Base-by-base conservation (phyloP, 495 filamentous ascomycete genomes). In the Parathielavia hyrcaniae region DNA sequence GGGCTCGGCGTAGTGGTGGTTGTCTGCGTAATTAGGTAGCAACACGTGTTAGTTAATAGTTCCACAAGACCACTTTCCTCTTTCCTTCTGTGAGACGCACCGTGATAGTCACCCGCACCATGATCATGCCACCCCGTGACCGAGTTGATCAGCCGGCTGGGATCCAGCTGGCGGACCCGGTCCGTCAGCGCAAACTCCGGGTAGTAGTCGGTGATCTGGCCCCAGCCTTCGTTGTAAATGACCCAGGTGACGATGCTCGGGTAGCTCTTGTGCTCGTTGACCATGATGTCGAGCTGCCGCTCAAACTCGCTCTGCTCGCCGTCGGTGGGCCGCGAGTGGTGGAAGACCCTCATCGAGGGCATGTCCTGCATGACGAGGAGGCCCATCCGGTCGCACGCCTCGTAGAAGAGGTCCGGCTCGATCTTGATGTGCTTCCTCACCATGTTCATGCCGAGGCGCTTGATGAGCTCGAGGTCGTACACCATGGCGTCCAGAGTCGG, bases 211-310 rank as follows among this genome's bases (percentile, higher is more conserved):
- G 57, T 73, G 22, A 77, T 66, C 57, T 88, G 85, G 10, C 82
- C 84, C 85, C 85, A 88, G 34, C 83, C 84, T 64, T 88, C 85
- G 65, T 88, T 88, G 66, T 88, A 88, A 60, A 88, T 80, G 39
- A 85, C 71, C 75, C 75, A 77, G 5, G 73, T 70, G 10, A 78
- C 68, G 53, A 88, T 86, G 53, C 78, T 81, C 0, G 85, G 78
- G 61, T 81, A 85, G 62, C 73, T 81, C 69, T 79, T 84, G 66
- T 79, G 79, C 62, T 88, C 82, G 53, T 77, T 71, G 45, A 88
- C 66, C 46, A 86, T 62, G 11, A 85, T 55, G 17, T 83, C 80
- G 7, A 88, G 73, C 65, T 88, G 81, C 0, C 85, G 78, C 32
- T 69, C 68, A 61, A 86, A 88, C 55, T 88, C 85, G 4, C 59